A percentile compares a stretch with the other conserved stretches of the same genome.
These are phyloP conservation scores for Gryganskiella cystojenkinii DNA, from an alignment of 192 early-diverging fungal species.

Conservation along the genomic window DNA sequence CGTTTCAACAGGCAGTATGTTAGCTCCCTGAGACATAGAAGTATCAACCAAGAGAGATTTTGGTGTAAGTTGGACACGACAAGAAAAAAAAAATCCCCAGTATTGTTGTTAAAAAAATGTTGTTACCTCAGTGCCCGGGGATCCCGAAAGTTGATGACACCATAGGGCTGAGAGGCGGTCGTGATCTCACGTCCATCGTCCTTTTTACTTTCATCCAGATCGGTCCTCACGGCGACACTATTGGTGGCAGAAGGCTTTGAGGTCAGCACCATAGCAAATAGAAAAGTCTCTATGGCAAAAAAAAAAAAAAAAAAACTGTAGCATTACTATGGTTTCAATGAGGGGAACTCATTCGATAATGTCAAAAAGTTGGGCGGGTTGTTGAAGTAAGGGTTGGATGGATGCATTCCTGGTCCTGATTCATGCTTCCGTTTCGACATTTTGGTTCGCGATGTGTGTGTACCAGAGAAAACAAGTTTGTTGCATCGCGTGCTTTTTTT, in stretches of 20 bases:
- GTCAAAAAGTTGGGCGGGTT: slow-evolving; percentile 65
- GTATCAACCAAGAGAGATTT: neutral
- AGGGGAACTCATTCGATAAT: slow-evolving; percentile 58
- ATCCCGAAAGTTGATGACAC: slow-evolving; percentile 72
- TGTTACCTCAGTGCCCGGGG: slow-evolving; percentile 65
- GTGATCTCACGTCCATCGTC: no score
- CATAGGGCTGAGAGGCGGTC: neutral
- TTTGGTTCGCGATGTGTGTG: no score
- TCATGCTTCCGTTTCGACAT: slow-evolving; percentile 37
- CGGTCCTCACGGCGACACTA: slow-evolving; percentile 22
- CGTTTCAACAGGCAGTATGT: slow-evolving; percentile 67
- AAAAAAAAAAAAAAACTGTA: neutral
- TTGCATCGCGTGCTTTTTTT: no score
- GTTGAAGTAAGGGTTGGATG: slow-evolving; percentile 64
- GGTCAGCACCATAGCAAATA: neutral
- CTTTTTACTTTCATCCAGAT: no score
- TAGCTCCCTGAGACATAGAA: slow-evolving; percentile 57
- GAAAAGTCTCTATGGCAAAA: neutral
- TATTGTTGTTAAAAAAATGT: no score
- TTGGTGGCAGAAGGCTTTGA: no score
- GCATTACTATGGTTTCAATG: slow-evolving; percentile 64
- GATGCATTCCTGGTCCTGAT: slow-evolving; percentile 62
- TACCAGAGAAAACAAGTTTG: neutral
- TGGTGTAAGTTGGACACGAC: no score
- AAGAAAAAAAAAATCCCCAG: no score